Conservation (phyloP, 2,329 filamentous ascomycete species). For the Apiospora rasikravindrae region DNA sequence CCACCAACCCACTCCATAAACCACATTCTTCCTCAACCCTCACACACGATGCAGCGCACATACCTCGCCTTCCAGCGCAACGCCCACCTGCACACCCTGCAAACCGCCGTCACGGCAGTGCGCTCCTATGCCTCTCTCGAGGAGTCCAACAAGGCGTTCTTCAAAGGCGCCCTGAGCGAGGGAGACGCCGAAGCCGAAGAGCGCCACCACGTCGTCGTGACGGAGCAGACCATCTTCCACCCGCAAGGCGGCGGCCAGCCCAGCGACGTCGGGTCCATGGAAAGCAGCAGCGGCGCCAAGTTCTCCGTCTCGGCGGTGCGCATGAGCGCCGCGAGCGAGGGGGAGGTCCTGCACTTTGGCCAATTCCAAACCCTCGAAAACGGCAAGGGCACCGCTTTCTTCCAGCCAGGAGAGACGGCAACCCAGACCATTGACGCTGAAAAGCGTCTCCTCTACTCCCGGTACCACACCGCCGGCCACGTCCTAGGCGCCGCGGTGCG, state of each 20-base stretch:
- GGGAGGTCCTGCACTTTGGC: conserved; percentile 70
- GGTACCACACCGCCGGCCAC: conserved; percentile 76
- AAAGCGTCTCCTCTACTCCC: conserved; percentile 67
- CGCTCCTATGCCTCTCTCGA: conserved; percentile 55
- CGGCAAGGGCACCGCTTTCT: conserved; percentile 31
- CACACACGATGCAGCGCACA: conserved; percentile 41
- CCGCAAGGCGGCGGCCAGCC: conserved; percentile 78
- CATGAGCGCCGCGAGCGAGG: conserved; percentile 53
- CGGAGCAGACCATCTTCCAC: conserved; percentile 73
- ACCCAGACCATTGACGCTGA: conserved; percentile 64
- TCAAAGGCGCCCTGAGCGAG: conserved; percentile 61
- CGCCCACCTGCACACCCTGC: conserved; percentile 38
- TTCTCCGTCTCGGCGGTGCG: conserved; percentile 65
- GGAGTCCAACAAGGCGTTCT: conserved; percentile 57
- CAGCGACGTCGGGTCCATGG: conserved; percentile 67
- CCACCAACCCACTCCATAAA: not conserved
- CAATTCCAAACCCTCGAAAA: conserved; percentile 60
- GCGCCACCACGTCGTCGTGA: conserved; percentile 57
- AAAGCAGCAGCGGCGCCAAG: conserved; percentile 29
- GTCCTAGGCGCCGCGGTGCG: conserved; percentile 72
- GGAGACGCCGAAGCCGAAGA: not conserved
- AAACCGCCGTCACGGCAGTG: conserved; percentile 49
- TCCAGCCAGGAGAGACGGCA: conserved; percentile 50
- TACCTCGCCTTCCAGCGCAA: conserved; percentile 46
- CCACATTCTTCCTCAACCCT: not conserved